Evolutionary conservation across 176 grass and related monocot genomes (phyloP), one percentile per base, ranked within the genome.

Genomic region (Zoysia japonica): DNA sequence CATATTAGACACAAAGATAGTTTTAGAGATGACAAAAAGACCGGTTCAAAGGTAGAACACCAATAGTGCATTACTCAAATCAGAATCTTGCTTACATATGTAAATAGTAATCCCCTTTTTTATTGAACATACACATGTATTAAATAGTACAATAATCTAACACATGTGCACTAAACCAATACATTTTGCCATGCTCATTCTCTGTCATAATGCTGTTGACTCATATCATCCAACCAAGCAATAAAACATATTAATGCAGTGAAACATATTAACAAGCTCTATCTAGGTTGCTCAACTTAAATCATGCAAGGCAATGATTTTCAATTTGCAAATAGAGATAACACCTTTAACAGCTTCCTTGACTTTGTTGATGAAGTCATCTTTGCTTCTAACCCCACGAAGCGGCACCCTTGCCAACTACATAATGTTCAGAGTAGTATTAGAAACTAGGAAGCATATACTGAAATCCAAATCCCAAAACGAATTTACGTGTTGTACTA

Each of bases 341-440:
- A 4, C 46, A 99, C 96, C 90, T 95, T 17, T 84, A 46, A 85
- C 68, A 62, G 88, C 84, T 71, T 88, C 90, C 60, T 93, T 67
- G 44, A 99, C 83, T 67, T 77, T 86, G 72, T 17, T 76, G 52
- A 87, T 77, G 76, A 99, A 95, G 38, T 80, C 88, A 16, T 88
- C 79, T 91, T 92, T 90, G 78, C 59, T 94, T 78, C 65, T 89
- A 38, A 95, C 72, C 53, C 84, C 90, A 74, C 86, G 84, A 66
- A 99, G 90, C 13, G 84, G 50, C 51, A 91, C 84, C 61, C 73
- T 77, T 9, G 77, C 76, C 67, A 99, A 72, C 96, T 99, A 75
- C 57, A 13, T 56, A 37, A 71, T 72, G 44, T 69, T 51, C 80
- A 64, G 41, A 50, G 49, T 71, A 57, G 40, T 14, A 37, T 89